These are phyloP conservation scores for Saksenaea oblongispora DNA, from an alignment of 371 early-diverging fungal genomes.

Conservation along the genomic window DNA sequence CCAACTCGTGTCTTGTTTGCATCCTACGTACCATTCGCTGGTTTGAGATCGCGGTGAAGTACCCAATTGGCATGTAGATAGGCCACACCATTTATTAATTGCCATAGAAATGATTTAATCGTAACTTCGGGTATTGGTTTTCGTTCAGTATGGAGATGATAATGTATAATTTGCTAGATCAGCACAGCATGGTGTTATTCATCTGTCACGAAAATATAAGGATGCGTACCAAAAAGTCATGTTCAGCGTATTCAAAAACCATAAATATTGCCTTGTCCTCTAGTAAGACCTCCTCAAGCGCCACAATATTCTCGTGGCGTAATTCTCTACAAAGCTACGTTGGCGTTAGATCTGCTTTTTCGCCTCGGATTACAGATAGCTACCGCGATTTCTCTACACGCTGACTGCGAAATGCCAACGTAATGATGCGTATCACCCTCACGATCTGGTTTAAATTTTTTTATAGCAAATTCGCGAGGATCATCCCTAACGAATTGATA, in stretches of 20 bases:
- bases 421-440: conserved; percentile 82
- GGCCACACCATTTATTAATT: conserved; percentile 87
- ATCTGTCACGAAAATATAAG: not conserved
- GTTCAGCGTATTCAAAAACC: conserved; percentile 95
- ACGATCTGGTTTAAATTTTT: conserved; percentile 94
- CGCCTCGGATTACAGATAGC: conserved; percentile 1
- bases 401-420: conserved; percentile 92
- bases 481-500: conserved; percentile 43
- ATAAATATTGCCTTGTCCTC: conserved; percentile 92
- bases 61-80: conserved; percentile 94
- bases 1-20: not conserved
- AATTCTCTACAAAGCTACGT: conserved; percentile 87
- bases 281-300: conserved; percentile 82
- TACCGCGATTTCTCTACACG: conserved; percentile 91
- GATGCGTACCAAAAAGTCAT: conserved; percentile 81
- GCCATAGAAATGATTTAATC: conserved; percentile 89
- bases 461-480: conserved; percentile 78
- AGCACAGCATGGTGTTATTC: not conserved
- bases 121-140: conserved; percentile 81
- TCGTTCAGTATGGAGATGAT: conserved; percentile 71
- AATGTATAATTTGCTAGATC: conserved; percentile 83
- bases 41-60: conserved; percentile 90
- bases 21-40: conserved; percentile 69
- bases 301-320: conserved; percentile 83
- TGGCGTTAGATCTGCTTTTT: not conserved